A percentile compares a stretch with the other conserved stretches of the same genome.
Conservation (phyloP, 441 rosid genomes). For the Adansonia grandidieri region DNA sequence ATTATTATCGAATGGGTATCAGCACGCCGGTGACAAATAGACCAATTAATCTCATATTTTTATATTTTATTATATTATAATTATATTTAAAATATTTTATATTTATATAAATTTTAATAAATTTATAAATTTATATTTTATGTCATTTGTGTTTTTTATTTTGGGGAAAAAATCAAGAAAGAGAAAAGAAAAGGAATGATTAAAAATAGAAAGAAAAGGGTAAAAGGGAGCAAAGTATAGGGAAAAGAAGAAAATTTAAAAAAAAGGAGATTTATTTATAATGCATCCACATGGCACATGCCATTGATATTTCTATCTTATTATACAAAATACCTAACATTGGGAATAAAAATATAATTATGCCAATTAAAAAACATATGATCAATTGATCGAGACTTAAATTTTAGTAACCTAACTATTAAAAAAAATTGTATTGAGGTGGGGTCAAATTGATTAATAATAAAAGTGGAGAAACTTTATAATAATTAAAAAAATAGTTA, state of each 20-base stretch:
- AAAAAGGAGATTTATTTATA: not conserved
- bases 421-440: not conserved
- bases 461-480: not conserved
- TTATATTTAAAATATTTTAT: no score
- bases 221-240: not conserved
- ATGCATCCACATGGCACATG: constrained; percentile 10
- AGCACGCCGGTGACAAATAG: not conserved
- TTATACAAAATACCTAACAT: not conserved
- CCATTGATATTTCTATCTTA: not conserved
- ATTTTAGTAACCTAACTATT: no score
- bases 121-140: no score
- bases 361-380: not conserved
- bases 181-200: not conserved
- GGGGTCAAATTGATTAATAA: not conserved
- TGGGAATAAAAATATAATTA: not conserved
- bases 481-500: not conserved
- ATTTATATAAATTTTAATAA: no score
- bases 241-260: not conserved
- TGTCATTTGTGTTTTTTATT: no score
- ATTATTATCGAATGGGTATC: not conserved
- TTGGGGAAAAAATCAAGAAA: not conserved
- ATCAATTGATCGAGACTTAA: no score
- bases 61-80: no score
- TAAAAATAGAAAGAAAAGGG: not conserved
- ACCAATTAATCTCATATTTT: no score